Evolutionary conservation across 495 filamentous ascomycete species (phyloP), one percentile per base, ranked within the genome.

Genomic region (Patellaria atrata): DNA sequence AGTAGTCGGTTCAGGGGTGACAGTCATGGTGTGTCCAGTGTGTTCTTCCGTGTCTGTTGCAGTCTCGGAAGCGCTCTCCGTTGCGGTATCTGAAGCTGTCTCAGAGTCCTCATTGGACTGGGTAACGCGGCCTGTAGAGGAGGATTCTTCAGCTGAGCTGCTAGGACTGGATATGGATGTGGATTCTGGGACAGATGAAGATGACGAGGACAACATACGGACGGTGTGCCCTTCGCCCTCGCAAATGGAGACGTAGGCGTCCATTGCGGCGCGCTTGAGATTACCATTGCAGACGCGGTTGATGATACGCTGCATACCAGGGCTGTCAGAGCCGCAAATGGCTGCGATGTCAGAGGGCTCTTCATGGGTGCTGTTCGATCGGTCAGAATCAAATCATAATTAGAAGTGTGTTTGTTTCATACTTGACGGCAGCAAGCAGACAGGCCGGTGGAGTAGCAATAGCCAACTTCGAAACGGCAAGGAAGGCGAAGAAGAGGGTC

Each of bases 401-500:
- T 6, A 8, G n/a, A 12, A 6, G 9, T 17, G 20, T 11, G n/a
- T 14, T 31, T 31, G 32, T 22, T 22, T 22, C 50, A 33, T 53
- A 59, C 57, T 58, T 58, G 28, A 63, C 38, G 22, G 57, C 60
- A 42, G 52, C 55, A 19, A 63, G 42, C 14, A 63, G 38, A 43
- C 60, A 63, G 22, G 48, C 56, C 15, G 60, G 60, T 8, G 59
- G 55, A 16, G 47, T 41, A 9, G 60, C 59, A 27, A 50, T 24
- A 12, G 40, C 50, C 37, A 58, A 13, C 22, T 46, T 41, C 17
- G 52, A 47, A 11, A 40, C 35, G n/a, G 58, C 48, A 38, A 58
- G 37, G 36, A 58, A 37, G 20, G 48, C 50, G 28, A 50, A 31
- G 24, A 53, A 32, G 22, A 59, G 23, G 30, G 39, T 42, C 10